Evolutionary conservation across 2,329 filamentous ascomycete genomes (phyloP).

Genomic region (Herpotrichia juniperi): DNA sequence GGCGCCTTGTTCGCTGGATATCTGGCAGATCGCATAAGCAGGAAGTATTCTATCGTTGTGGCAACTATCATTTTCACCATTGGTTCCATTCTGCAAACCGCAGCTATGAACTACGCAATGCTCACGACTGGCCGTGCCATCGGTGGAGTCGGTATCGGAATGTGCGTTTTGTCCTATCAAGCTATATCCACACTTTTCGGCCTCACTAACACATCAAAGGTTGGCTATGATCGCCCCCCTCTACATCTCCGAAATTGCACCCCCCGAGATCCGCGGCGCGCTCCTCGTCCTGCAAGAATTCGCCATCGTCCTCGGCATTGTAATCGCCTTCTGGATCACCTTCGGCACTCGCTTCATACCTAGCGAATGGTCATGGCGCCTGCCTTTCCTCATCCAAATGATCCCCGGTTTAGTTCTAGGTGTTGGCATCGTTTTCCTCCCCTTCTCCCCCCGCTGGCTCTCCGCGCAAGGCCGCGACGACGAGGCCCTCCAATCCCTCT

Average conservation of each 20-base stretch:
- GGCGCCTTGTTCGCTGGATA: conserved; percentile 48
- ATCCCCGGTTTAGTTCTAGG: conserved; percentile 48
- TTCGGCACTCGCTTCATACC: conserved; percentile 57
- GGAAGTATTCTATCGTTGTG: conserved; percentile 59
- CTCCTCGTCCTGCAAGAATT: conserved; percentile 58
- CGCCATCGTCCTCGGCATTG: conserved; percentile 54
- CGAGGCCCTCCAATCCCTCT: conserved; percentile 56
- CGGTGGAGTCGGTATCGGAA: conserved; percentile 59
- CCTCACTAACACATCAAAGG: too few relatives aligned
- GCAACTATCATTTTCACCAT: conserved; percentile 59
- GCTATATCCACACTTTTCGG: conserved; percentile 5
- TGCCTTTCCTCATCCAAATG: conserved; percentile 57
- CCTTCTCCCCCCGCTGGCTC: conserved; percentile 63
- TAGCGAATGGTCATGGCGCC: conserved; percentile 51
- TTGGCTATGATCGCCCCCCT: conserved; percentile 54
- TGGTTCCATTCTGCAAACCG: conserved; percentile 59
- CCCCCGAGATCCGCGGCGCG: conserved; percentile 56
- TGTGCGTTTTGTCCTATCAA: conserved; percentile 35
- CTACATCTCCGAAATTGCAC: conserved; percentile 60
- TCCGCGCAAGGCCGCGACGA: conserved; percentile 50
- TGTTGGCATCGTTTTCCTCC: conserved; percentile 54
- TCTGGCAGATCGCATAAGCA: conserved; percentile 59
- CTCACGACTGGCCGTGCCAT: conserved; percentile 57
- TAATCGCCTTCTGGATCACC: conserved; percentile 61
- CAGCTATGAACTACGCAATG: conserved; percentile 58